Conservation (phyloP, 805 yeast genomes). For the Metschnikowia lochheadii region DNA sequence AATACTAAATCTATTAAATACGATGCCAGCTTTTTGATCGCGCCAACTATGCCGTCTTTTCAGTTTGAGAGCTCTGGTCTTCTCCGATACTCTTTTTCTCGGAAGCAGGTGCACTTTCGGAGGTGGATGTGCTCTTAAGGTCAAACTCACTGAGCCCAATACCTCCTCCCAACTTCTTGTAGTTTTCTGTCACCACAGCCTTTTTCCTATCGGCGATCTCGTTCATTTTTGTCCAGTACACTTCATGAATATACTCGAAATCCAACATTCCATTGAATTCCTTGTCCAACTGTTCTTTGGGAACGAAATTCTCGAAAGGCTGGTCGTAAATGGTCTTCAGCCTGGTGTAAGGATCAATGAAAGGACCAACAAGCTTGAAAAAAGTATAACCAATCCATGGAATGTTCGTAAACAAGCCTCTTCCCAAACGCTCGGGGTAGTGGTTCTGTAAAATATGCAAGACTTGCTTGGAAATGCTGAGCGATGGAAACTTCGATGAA, state of each 20-base stretch:
- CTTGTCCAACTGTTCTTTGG: conserved; percentile 48
- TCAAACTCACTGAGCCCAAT: conserved; percentile 57
- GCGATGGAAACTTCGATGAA: conserved; percentile 45
- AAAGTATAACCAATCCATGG: conserved; percentile 21
- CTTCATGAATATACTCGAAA: conserved; percentile 49
- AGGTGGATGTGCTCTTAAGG: conserved; percentile 27
- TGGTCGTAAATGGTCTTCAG: conserved; percentile 56
- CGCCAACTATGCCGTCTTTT: neutral
- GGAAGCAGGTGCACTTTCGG: neutral
- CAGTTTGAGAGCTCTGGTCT: neutral
- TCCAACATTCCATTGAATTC: conserved; percentile 48
- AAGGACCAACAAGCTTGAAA: conserved; percentile 23
- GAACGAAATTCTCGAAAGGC: conserved; percentile 53
- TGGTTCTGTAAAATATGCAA: conserved; percentile 20
- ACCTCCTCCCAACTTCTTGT: conserved; percentile 40
- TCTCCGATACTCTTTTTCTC: no score
- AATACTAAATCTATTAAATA: neutral
- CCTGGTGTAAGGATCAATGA: conserved; percentile 56
- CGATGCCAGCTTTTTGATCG: neutral
- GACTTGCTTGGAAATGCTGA: conserved; percentile 38
- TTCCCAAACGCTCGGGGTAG: conserved; percentile 20
- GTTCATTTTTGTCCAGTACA: conserved; percentile 51
- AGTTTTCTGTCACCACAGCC: conserved; percentile 31
- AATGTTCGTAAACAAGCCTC: conserved; percentile 20
- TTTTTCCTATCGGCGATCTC: conserved; percentile 39